Conservation (phyloP, 192 early-diverging fungal genomes). For the Funneliformis mosseae region DNA sequence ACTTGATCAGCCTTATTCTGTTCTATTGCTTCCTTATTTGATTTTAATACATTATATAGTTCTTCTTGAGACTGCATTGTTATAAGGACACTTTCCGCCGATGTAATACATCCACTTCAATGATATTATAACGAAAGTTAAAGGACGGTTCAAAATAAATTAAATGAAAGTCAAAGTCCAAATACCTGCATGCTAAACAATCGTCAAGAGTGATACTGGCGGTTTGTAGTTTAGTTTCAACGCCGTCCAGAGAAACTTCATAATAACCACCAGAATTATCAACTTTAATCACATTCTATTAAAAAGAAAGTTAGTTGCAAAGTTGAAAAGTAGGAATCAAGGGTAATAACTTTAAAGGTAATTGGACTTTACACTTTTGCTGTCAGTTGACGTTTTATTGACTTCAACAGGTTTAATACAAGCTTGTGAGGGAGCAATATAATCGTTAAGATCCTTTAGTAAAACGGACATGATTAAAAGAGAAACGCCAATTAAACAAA, state of each 20-base stretch:
- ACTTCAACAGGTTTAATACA: slow-evolving; percentile 95
- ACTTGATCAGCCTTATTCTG: slow-evolving; percentile 14
- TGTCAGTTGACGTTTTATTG: slow-evolving; percentile 56
- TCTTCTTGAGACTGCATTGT: slow-evolving; percentile 93
- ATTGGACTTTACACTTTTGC: slow-evolving; percentile 43
- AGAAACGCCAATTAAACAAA: neutral
- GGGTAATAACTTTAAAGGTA: neutral
- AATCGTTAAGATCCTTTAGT: slow-evolving; percentile 96
- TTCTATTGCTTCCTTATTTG: slow-evolving; percentile 54
- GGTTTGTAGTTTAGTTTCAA: slow-evolving; percentile 78
- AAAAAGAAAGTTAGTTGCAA: slow-evolving; percentile 31
- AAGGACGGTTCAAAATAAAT: no score
- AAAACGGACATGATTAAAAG: slow-evolving; percentile 51
- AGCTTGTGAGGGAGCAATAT: slow-evolving; percentile 93
- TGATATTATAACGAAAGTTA: neutral
- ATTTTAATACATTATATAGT: slow-evolving; percentile 66
- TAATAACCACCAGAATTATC: slow-evolving; percentile 81
- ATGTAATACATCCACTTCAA: slow-evolving; percentile 92
- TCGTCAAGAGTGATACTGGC: slow-evolving; percentile 93
- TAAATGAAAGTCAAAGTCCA: neutral
- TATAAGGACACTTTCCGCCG: slow-evolving; percentile 93
- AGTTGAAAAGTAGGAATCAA: neutral
- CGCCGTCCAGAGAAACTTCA: slow-evolving; percentile 87
- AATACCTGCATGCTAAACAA: slow-evolving; percentile 94
- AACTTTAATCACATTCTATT: slow-evolving; percentile 70